Percentiles rank a stretch among this genome's conserved stretches.
These are phyloP conservation scores for Aspergillus alliaceus DNA, from an alignment of 2,329 filamentous ascomycete species.

Conservation along the genomic window DNA sequence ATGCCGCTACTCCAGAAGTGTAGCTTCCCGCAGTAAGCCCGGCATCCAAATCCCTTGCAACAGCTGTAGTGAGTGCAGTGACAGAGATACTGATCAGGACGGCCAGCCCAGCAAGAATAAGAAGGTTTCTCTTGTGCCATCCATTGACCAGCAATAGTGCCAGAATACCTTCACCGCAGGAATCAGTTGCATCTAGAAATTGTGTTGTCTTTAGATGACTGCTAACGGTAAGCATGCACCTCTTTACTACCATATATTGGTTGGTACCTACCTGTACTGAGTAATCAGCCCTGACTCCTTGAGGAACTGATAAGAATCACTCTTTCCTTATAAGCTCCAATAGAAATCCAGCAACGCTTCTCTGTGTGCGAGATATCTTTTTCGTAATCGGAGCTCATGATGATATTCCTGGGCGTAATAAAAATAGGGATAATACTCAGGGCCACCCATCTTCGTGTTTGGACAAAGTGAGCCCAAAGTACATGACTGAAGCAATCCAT, in stretches of 20 bases:
- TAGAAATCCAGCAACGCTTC: not conserved
- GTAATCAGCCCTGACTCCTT: not conserved
- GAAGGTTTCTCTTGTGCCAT: not conserved
- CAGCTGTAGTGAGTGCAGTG: too few relatives aligned
- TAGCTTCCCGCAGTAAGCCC: too few relatives aligned
- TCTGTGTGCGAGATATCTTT: not conserved
- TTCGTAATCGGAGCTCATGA: not conserved
- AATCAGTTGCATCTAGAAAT: not conserved
- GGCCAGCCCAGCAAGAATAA: not conserved
- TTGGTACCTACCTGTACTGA: not conserved
- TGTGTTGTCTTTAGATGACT: not conserved
- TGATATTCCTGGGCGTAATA: not conserved
- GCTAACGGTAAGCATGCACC: too few relatives aligned
- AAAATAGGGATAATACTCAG: not conserved
- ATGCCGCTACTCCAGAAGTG: too few relatives aligned
- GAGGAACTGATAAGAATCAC: not conserved
- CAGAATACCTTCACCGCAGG: not conserved
- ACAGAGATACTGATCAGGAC: not conserved
- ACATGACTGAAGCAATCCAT: not conserved
- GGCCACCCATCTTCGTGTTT: not conserved
- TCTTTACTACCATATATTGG: not conserved
- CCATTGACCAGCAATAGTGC: not conserved
- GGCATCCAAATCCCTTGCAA: too few relatives aligned
- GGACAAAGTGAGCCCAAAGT: not conserved
- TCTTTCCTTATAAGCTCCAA: not conserved